A percentile compares a stretch with the other conserved stretches of the same genome.
phyloP scores from a whole-genome alignment of 2,329 filamentous ascomycete genomes.

The Colletotrichum costaricense region DNA sequence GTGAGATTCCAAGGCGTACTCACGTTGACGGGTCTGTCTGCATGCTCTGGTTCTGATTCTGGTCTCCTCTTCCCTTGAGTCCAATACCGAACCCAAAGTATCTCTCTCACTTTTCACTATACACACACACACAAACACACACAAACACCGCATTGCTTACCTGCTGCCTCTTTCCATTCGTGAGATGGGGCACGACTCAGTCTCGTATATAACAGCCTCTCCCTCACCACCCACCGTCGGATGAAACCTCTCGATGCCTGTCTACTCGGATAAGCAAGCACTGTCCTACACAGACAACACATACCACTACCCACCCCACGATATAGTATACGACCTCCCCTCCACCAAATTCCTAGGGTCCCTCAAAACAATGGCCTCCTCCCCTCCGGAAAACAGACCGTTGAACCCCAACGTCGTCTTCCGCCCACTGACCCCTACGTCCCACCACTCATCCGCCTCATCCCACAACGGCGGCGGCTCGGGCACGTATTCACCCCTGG shows the following conservation, averaged over 20 bases:
- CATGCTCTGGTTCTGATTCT: not conserved
- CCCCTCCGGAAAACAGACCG: constrained; percentile 6
- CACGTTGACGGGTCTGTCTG: not conserved
- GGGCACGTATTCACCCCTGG: not conserved
- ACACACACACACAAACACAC: not conserved
- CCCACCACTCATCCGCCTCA: not conserved
- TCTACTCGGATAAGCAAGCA: not conserved
- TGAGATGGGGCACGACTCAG: not conserved
- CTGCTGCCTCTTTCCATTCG: not conserved
- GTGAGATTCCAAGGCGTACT: not conserved
- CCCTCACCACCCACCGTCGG: constrained; percentile 24
- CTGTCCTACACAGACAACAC: not conserved
- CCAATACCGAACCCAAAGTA: not conserved
- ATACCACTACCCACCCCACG: not conserved
- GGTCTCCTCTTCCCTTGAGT: not conserved
- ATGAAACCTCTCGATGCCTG: constrained; percentile 36
- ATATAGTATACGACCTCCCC: constrained; percentile 19
- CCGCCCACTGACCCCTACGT: constrained; percentile 6
- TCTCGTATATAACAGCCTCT: constrained; percentile 6
- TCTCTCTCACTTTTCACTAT: not conserved
- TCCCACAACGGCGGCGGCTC: not conserved
- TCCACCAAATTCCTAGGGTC: constrained; percentile 30
- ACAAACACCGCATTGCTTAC: not conserved
- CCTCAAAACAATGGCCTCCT: constrained; percentile 17
- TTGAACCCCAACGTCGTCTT: constrained; percentile 13